Percentiles rank a stretch among this genome's conserved stretches.
Conservation (phyloP, 1,139 yeast species). For the Yamadazyma siamensis region DNA sequence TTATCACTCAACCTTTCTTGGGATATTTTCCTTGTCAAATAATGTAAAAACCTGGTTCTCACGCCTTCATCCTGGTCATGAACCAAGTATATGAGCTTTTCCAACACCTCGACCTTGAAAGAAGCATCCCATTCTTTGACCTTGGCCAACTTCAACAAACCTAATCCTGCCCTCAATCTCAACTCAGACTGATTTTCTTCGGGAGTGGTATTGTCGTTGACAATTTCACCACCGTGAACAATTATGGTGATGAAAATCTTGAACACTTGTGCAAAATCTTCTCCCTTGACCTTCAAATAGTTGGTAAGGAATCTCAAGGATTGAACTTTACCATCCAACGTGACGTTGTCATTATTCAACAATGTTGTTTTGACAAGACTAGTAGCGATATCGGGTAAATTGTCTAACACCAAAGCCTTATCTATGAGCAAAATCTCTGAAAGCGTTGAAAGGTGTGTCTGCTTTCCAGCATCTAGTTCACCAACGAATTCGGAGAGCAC, state of each 20-base stretch:
- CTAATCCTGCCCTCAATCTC: constrained; percentile 66
- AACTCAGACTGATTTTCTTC: constrained; percentile 54
- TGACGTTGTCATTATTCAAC: constrained; percentile 22
- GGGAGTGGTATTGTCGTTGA: constrained; percentile 59
- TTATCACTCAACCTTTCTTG: constrained; percentile 56
- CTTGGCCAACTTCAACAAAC: constrained; percentile 63
- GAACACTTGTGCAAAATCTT: constrained; percentile 66
- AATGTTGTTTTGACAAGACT: constrained; percentile 60
- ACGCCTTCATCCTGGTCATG: constrained; percentile 66
- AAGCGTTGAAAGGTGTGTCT: constrained; percentile 55
- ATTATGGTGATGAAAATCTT: constrained; percentile 66
- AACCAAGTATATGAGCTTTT: constrained; percentile 54
- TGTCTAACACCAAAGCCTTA: constrained; percentile 50
- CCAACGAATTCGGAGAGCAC: constrained; percentile 27
- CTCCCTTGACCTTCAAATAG: constrained; percentile 57
- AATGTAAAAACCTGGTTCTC: constrained; percentile 49
- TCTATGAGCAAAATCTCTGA: constrained; percentile 58
- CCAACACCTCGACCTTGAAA: constrained; percentile 51
- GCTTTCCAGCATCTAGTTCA: background rate
- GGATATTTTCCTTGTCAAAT: constrained; percentile 52
- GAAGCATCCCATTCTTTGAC: constrained; percentile 49
- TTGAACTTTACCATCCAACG: constrained; percentile 45
- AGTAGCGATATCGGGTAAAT: constrained; percentile 57
- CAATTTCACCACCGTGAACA: constrained; percentile 80
- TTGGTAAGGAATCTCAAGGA: constrained; percentile 63